Base-by-base conservation (phyloP, 352 stramenopile species). In the Globisporangium parvum region DNA sequence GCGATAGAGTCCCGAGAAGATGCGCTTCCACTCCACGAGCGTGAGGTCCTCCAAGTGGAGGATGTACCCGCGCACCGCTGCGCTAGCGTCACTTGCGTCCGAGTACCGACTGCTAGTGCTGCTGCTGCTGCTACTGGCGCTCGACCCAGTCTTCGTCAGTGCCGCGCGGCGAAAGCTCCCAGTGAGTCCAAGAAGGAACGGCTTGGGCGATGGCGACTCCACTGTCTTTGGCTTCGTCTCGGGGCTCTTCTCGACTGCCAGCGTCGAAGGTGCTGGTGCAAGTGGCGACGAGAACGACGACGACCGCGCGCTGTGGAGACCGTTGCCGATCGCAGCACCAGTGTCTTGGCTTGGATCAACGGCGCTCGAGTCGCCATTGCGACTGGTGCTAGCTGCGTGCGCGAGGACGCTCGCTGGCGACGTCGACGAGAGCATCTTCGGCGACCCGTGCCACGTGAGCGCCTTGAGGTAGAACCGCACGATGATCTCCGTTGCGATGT, bases 401-500 rank as follows among this genome's bases (percentile, higher is more conserved):
- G 31, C 31, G 31, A 37, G 31, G 31, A 37, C 31, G 31, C 44
- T 49, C 26, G n/a, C 41, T 23, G 56, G 56, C 9, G 56, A 60
- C 6, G 37, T 53, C 1, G 62, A 73, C 42, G 49, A 35, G 0
- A 57, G 35, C 3, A 61, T 23, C 47, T 78, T 87, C 0, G 80
- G 80, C 9, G 67, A 55, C 41, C 80, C 81, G 17, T 87, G 79
- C 81, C 81, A 91, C 17, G 71, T 70, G 58, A 91, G 75, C 5
- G 63, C 75, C 56, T 91, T 88, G 2, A 88, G 60, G 48, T 91
- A 91, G 63, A 89, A 89, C 35, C 70, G 57, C 46, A 86, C 41
- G 20, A 89, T 87, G 61, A 91, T 88, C 65, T 88, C 73, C 20
- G 75, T 88, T 15, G 81, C 78, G 26, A 91, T 69, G 26, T 75